phyloP scores from a whole-genome alignment of 177 flowering plant species.

The Telopea speciosissima region DNA sequence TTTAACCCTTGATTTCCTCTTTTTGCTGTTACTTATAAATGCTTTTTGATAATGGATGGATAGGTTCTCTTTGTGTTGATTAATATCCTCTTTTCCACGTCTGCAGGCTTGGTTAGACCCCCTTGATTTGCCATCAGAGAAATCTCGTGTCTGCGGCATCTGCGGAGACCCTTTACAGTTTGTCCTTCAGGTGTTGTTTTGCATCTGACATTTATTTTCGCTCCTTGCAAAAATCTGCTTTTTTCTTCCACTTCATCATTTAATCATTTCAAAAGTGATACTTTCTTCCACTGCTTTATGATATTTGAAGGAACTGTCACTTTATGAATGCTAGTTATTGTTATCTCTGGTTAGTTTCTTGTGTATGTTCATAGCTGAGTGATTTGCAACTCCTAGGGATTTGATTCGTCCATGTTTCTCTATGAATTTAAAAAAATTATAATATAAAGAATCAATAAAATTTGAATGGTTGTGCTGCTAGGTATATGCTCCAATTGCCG shows the following conservation, averaged over 20 bases:
- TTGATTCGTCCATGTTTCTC: neutral
- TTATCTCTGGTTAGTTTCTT: neutral
- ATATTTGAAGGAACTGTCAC: too few species aligned
- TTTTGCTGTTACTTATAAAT: neutral
- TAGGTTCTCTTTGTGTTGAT: neutral
- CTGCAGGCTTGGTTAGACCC: constrained; percentile 94
- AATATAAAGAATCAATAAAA: too few species aligned
- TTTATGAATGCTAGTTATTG: too few species aligned
- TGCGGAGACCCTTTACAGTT: constrained; percentile 81
- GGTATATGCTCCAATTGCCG: constrained; percentile 71
- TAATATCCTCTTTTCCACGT: constrained; percentile 3
- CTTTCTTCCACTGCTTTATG: neutral
- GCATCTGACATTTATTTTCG: neutral
- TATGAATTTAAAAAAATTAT: neutral
- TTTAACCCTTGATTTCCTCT: neutral
- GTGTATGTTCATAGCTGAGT: neutral
- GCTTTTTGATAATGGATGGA: neutral
- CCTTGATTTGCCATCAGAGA: constrained; percentile 61
- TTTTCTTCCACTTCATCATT: neutral
- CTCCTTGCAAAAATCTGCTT: too few species aligned
- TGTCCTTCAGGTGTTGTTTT: constrained; percentile 65
- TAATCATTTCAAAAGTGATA: neutral
- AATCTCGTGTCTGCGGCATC: constrained; percentile 52
- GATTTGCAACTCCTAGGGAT: neutral
- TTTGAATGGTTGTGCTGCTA: constrained; percentile 16